Evolutionary conservation across 2,329 filamentous ascomycete genomes (phyloP).

Genomic region (Zymoseptoria pseudotritici): DNA sequence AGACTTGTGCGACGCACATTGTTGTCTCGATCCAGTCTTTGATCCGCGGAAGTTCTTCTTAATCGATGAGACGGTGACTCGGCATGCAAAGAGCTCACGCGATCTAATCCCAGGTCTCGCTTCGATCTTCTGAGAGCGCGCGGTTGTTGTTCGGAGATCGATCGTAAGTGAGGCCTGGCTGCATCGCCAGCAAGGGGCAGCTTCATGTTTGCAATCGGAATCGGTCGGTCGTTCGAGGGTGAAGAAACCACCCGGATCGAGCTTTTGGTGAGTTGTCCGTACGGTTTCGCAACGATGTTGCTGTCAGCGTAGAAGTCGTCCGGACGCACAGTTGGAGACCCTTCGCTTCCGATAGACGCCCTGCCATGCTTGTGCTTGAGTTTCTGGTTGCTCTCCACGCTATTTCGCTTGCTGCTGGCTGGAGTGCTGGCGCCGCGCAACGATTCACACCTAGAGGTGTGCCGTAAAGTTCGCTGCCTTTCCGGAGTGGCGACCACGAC

Average conservation of each 20-base stretch:
- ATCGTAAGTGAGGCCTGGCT: background rate
- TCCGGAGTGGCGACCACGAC: slow-evolving; percentile 7
- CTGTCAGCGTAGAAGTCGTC: background rate
- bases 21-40: background rate
- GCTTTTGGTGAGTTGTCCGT: background rate
- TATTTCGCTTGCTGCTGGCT: slow-evolving; percentile 9
- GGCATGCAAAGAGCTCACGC: slow-evolving; percentile 4
- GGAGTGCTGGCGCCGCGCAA: slow-evolving; percentile 18
- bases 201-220: background rate
- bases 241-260: background rate
- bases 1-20: background rate
- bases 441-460: slow-evolving; percentile 18
- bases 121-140: slow-evolving; percentile 10
- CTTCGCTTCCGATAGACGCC: slow-evolving; percentile 7
- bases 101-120: slow-evolving; percentile 11
- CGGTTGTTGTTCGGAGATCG: background rate
- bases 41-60: slow-evolving; percentile 6
- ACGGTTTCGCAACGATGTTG: background rate
- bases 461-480: slow-evolving; percentile 18
- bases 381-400: slow-evolving; percentile 9
- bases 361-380: slow-evolving; percentile 14
- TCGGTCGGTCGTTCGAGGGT: background rate
- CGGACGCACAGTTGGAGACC: background rate
- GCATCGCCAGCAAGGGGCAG: background rate
- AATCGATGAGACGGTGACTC: background rate